Conservation (phyloP, 1,284 basidiomycete species). For the Cerrena zonata region DNA sequence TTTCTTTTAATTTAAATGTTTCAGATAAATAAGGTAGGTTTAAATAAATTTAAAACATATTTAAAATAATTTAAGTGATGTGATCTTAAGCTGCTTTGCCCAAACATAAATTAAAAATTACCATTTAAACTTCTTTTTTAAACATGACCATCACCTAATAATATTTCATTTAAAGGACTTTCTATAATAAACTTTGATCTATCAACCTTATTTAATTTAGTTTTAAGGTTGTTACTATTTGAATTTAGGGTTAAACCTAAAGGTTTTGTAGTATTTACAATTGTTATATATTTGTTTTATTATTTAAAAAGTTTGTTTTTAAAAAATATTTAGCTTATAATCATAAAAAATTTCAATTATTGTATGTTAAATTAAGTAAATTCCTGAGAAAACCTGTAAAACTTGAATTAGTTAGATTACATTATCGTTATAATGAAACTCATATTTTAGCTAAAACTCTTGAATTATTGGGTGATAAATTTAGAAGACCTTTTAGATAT, state of each 20-base stretch:
- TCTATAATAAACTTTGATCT: neutral
- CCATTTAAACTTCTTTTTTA: conserved; percentile 9
- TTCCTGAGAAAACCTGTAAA: conserved; percentile 8
- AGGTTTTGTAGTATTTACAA: no score
- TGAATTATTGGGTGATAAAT: conserved; percentile 6
- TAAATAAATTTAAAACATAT: conserved; percentile 21
- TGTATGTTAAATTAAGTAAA: conserved; percentile 10
- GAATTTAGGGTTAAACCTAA: no score
- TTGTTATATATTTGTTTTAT: conserved; percentile 25
- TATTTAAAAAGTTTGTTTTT: conserved; percentile 11
- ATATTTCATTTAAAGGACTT: conserved; percentile 8
- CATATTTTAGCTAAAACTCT: conserved; percentile 10
- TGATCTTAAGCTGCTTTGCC: conserved; percentile 25
- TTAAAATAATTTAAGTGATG: conserved; percentile 20
- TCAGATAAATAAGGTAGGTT: conserved; percentile 20
- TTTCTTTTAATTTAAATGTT: conserved; percentile 23
- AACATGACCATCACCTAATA: conserved; percentile 11
- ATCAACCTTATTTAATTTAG: neutral
- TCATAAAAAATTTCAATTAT: conserved; percentile 9
- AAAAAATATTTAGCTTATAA: conserved; percentile 7
- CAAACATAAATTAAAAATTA: conserved; percentile 24
- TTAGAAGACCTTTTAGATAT: conserved; percentile 5
- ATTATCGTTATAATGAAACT: conserved; percentile 9
- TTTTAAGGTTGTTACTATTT: neutral
- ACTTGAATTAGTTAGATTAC: conserved; percentile 10